phyloP scores from a whole-genome alignment of 805 yeast genomes.

The Metschnikowia gruessii region DNA sequence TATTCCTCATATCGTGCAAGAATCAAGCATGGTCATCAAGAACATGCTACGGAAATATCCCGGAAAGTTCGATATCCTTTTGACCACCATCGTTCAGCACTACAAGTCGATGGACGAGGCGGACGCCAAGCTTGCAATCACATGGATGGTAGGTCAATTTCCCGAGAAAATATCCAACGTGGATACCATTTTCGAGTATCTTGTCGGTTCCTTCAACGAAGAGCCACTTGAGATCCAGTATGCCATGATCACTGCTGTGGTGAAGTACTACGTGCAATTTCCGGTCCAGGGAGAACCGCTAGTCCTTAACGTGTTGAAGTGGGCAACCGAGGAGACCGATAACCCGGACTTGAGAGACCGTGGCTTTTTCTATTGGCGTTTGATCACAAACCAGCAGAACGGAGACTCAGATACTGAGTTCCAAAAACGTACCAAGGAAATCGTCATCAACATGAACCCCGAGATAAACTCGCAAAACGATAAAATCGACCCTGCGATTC shows the following conservation, averaged over 20 bases:
- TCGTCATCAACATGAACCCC: constrained; percentile 64
- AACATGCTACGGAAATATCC: constrained; percentile 79
- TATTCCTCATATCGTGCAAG: constrained; percentile 74
- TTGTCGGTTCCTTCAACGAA: constrained; percentile 48
- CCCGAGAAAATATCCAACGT: constrained; percentile 47
- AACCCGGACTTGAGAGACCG: constrained; percentile 87
- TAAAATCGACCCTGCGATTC: constrained; percentile 59
- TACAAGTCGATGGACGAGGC: constrained; percentile 59
- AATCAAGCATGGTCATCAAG: constrained; percentile 69
- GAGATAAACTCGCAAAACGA: constrained; percentile 64
- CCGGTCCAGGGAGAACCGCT: constrained; percentile 55
- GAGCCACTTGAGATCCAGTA: constrained; percentile 76
- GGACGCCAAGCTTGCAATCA: constrained; percentile 71
- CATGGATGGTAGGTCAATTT: constrained; percentile 84
- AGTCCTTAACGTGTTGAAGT: constrained; percentile 56
- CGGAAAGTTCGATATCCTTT: constrained; percentile 40
- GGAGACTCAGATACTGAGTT: constrained; percentile 38
- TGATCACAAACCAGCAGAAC: constrained; percentile 45
- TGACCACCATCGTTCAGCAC: constrained; percentile 29
- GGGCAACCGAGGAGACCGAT: constrained; percentile 69
- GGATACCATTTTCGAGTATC: constrained; percentile 37
- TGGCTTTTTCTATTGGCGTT: constrained; percentile 82
- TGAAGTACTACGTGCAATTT: constrained; percentile 59
- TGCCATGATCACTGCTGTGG: constrained; percentile 67
- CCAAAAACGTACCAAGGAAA: constrained; percentile 37